Conservation (phyloP, 2,329 filamentous ascomycete genomes). For the Colletotrichum tabaci region DNA sequence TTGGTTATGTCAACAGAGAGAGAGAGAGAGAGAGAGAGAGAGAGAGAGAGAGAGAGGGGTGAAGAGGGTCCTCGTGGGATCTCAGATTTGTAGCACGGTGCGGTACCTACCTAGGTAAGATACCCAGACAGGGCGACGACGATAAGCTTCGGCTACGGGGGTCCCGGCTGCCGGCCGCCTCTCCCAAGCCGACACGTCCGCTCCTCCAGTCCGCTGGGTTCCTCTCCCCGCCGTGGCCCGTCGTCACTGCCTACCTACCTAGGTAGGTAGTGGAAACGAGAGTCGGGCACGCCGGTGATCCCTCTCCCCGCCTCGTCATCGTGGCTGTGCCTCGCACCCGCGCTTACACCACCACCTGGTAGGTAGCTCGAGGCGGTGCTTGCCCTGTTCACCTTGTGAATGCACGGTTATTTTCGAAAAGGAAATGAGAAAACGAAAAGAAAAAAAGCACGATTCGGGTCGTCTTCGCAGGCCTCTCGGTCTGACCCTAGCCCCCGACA, state of each 20-base stretch:
- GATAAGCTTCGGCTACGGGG: constrained; percentile 3
- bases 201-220: background rate
- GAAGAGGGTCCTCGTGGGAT: too few species aligned
- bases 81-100: background rate
- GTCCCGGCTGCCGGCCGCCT: background rate
- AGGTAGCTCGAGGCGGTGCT: too few species aligned
- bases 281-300: constrained; percentile 5
- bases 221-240: background rate
- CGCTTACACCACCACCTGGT: background rate
- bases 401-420: constrained; percentile 28
- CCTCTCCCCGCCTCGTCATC: constrained; percentile 4
- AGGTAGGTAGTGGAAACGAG: background rate
- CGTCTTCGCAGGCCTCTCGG: constrained; percentile 23
- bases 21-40: too few species aligned
- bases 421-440: too few species aligned
- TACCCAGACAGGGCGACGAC: background rate
- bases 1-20: too few species aligned
- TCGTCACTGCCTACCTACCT: background rate
- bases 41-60: too few species aligned
- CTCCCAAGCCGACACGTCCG: background rate
- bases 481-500: constrained; percentile 14
- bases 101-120: background rate
- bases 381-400: background rate
- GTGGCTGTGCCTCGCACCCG: constrained; percentile 16
- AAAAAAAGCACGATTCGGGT: background rate